Evolutionary conservation across 2,329 filamentous ascomycete species (phyloP), one percentile per base, ranked within the genome.

Genomic region (Parascedosporium putredinis): DNA sequence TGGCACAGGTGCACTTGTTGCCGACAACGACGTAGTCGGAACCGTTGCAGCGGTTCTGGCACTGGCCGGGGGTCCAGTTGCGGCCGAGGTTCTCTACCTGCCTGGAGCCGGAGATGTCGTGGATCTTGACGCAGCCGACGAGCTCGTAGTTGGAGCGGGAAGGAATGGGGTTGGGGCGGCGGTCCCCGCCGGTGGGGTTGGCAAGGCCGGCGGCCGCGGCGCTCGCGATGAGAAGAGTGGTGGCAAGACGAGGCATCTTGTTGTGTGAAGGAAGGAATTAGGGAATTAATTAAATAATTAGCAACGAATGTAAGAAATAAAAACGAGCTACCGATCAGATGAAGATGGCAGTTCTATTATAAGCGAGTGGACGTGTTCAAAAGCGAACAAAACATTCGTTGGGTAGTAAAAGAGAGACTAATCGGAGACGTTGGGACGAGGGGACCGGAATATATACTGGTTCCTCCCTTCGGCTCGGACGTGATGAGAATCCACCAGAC

Each of bases 41-140:
- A 10, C 33, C 51, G 6, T 23, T 50, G 45, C 57, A 60, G 5
- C 55, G 55, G 7, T 16, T 29, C 50, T 55, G 54, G 49, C 60
- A 62, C 23, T 58, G 29, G 47, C 53, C 44, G 8, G 55, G 45
- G 24, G 53, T 55, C 25, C 60, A 58, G 3, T 52, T 27, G 1
- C 33, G 5, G n/a, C 47, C 7, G 20, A 62, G 49, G 9, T 53
- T 27, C 29, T 52, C 47, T 18, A 40, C 29, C 34, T 52, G n/a
- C n/a, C n/a, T 25, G 22, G 55, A 47, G 38, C 63, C 63, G 10
- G 45, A 29, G 9, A 50, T 24, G 4, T 53, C 49, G 3, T 53
- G 36, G 47, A 53, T 53, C 25, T 57, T 38, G 44, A 59, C 56
- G 56, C 63, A 65, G 51, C 61, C 63, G 49, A 62, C 47, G 51